phyloP scores from a whole-genome alignment of 768 basidiomycete genomes.

The Phanerochaete carnosa region DNA sequence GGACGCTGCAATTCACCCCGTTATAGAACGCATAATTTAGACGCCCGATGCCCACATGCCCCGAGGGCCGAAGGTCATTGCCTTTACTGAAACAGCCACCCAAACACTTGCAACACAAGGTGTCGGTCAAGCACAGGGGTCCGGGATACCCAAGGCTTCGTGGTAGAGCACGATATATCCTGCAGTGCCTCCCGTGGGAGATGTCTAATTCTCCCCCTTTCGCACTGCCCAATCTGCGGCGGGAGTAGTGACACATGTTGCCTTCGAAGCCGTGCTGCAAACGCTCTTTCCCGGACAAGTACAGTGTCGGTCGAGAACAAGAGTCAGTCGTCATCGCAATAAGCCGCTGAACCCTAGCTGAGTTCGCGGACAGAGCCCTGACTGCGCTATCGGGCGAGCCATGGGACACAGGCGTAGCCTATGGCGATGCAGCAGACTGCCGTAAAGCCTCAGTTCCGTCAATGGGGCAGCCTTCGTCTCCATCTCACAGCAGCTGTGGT shows the following conservation, averaged over 20 bases:
- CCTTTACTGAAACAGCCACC: not conserved
- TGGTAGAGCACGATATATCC: not conserved
- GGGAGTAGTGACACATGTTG: not conserved
- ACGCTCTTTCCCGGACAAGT: not conserved
- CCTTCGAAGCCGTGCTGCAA: not conserved
- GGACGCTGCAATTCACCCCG: conserved; percentile 3
- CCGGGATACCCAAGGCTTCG: not conserved
- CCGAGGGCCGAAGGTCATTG: not conserved
- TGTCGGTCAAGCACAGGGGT: not conserved
- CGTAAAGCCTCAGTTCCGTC: not conserved
- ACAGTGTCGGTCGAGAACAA: not conserved
- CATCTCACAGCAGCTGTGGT: not conserved
- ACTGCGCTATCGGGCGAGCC: not conserved
- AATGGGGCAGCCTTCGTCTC: not conserved
- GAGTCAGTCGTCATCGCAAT: not conserved
- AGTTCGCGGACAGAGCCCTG: not conserved
- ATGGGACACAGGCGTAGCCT: not conserved
- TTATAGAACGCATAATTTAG: not conserved
- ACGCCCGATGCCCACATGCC: not conserved
- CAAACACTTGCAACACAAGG: not conserved
- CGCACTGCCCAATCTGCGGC: too few species aligned
- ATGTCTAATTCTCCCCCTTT: too few species aligned
- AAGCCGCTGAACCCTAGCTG: not conserved
- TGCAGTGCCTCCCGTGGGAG: not conserved
- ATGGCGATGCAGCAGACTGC: not conserved